A percentile compares a stretch with the other conserved stretches of the same genome.
Evolutionary conservation across 495 filamentous ascomycete species (phyloP).

Genomic region (Tetracladium marchalianum): DNA sequence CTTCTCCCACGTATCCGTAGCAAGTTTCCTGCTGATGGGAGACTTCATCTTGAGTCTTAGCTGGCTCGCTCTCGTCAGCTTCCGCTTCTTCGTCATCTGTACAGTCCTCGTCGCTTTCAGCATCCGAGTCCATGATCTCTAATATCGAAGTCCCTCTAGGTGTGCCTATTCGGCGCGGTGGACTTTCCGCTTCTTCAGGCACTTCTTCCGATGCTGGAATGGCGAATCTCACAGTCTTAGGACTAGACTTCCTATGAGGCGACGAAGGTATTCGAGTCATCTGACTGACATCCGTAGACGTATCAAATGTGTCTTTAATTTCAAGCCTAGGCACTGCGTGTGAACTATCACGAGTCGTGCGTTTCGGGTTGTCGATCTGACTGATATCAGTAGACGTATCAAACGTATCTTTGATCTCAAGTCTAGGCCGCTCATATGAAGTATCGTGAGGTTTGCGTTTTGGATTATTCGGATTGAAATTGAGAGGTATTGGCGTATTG

Average conservation of each 20-base stretch:
- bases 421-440: slow-evolving; percentile 6
- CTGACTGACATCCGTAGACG: slow-evolving; percentile 6
- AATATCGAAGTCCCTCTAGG: slow-evolving; percentile 12
- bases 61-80: slow-evolving; percentile 10
- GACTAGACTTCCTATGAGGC: slow-evolving; percentile 11
- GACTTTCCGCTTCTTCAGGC: neutral
- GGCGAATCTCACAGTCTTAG: slow-evolving; percentile 18
- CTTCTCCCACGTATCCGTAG: slow-evolving; percentile 26
- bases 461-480: neutral
- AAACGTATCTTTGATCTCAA: slow-evolving; percentile 14
- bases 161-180: neutral
- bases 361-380: neutral
- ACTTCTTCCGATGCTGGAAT: slow-evolving; percentile 3
- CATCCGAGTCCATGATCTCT: slow-evolving; percentile 19
- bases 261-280: slow-evolving; percentile 3
- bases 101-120: slow-evolving; percentile 15
- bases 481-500: slow-evolving; percentile 13
- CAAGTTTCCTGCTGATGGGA: slow-evolving; percentile 21
- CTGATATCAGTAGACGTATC: slow-evolving; percentile 6
- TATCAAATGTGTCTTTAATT: slow-evolving; percentile 14
- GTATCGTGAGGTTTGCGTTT: neutral
- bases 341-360: too few species aligned
- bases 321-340: slow-evolving; percentile 12
- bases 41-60: slow-evolving; percentile 19
- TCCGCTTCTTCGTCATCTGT: slow-evolving; percentile 6